These are phyloP conservation scores for Moricandia moricandioides DNA, from an alignment of 345 rosid genomes.

Conservation along the genomic window DNA sequence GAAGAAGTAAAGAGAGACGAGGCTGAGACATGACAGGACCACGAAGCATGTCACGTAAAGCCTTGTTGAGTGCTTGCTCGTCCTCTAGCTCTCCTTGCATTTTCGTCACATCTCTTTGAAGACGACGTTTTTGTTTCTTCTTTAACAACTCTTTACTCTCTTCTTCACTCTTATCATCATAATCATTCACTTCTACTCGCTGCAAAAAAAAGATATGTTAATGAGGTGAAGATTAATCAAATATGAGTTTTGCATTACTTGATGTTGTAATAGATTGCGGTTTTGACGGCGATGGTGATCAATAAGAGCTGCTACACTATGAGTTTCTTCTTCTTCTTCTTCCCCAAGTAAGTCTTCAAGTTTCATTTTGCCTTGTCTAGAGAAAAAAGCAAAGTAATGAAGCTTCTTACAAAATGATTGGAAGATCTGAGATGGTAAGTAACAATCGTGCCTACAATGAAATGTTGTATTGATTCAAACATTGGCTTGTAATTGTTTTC, in stretches of 20 bases:
- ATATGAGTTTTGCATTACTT: conserved; percentile 12
- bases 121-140: conserved; percentile 45
- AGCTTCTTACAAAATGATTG: background rate
- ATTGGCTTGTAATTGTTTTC: background rate
- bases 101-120: conserved; percentile 39
- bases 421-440: background rate
- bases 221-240: background rate
- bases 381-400: background rate
- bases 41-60: conserved; percentile 56
- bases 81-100: conserved; percentile 64
- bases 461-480: conserved; percentile 26
- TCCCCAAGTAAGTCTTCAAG: conserved; percentile 73
- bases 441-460: conserved; percentile 32
- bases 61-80: conserved; percentile 56
- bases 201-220: background rate
- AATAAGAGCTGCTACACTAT: conserved; percentile 25
- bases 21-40: conserved; percentile 60
- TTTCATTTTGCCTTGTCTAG: conserved; percentile 44
- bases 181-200: conserved; percentile 16
- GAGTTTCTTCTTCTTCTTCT: conserved; percentile 45
- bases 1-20: conserved; percentile 57
- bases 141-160: conserved; percentile 48
- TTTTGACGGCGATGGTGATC: conserved; percentile 32
- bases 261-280: background rate
- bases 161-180: conserved; percentile 20